These are phyloP conservation scores for Exophiala oligosperma DNA, from an alignment of 2,329 filamentous ascomycete genomes.

Conservation along the genomic window DNA sequence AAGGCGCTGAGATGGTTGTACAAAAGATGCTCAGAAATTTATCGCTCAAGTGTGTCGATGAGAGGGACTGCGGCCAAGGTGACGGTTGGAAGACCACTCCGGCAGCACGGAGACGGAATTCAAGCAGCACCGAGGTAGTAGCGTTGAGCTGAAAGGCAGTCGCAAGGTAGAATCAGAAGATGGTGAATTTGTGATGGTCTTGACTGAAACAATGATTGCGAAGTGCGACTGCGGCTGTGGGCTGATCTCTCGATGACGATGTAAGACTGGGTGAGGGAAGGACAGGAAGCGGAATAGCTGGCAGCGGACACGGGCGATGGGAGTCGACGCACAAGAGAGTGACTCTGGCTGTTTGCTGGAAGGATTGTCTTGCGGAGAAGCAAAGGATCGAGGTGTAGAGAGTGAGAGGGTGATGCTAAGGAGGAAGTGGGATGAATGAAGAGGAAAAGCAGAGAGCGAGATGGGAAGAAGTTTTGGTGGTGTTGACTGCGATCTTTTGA, in stretches of 20 bases:
- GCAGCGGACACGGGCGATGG: conserved; percentile 6
- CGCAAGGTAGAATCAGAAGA: conserved; percentile 8
- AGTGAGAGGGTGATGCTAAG: conserved; percentile 15
- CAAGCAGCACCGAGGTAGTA: conserved; percentile 7
- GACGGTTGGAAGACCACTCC: conserved; percentile 9
- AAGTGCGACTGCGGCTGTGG: conserved; percentile 8
- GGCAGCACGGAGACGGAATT: conserved; percentile 9
- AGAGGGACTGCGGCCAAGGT: conserved; percentile 9
- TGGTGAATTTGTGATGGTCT: not conserved
- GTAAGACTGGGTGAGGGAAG: conserved; percentile 25
- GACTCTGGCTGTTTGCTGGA: conserved; percentile 21
- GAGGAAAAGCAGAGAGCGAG: not conserved
- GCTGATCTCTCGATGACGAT: conserved; percentile 5
- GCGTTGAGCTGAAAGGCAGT: conserved; percentile 23
- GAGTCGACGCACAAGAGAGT: conserved; percentile 24
- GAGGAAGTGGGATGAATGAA: conserved; percentile 17
- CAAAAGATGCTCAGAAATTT: conserved; percentile 9
- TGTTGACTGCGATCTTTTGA: not conserved
- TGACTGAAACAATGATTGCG: conserved; percentile 3
- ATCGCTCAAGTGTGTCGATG: conserved; percentile 15
- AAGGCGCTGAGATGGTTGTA: conserved; percentile 5
- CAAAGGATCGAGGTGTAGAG: conserved; percentile 19
- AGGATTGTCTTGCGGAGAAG: conserved; percentile 27
- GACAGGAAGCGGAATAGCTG: conserved; percentile 26
- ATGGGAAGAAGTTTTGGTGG: not conserved